These are phyloP conservation scores for Phytophthora kernoviae DNA, from an alignment of 352 stramenopile genomes.

Conservation along the genomic window DNA sequence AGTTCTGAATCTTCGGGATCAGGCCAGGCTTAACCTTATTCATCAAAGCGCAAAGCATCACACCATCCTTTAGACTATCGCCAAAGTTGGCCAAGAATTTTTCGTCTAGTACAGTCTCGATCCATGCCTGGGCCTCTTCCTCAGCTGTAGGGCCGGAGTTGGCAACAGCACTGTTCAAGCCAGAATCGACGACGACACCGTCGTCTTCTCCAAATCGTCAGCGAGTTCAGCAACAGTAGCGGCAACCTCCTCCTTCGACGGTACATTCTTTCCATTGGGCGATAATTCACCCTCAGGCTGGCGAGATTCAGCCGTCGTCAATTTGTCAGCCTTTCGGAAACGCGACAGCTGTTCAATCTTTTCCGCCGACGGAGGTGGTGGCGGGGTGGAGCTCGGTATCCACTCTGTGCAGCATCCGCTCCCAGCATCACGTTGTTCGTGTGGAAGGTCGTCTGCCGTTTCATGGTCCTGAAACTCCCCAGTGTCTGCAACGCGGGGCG, in stretches of 20 bases:
- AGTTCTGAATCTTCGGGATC: conserved; percentile 66
- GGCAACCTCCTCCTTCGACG: conserved; percentile 40
- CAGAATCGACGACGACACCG: conserved; percentile 40
- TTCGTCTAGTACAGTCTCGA: conserved; percentile 73
- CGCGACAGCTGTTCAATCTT: conserved; percentile 73
- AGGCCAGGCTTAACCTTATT: conserved; percentile 74
- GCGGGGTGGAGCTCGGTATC: conserved; percentile 64
- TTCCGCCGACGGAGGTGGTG: conserved; percentile 71
- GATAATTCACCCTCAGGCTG: conserved; percentile 32
- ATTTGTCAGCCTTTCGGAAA: conserved; percentile 48
- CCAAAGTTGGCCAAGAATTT: conserved; percentile 73
- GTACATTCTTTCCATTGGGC: conserved; percentile 21
- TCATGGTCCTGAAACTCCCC: conserved; percentile 77
- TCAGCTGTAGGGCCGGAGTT: conserved; percentile 41
- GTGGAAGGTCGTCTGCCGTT: conserved; percentile 50
- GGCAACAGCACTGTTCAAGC: conserved; percentile 43
- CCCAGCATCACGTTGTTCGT: conserved; percentile 80
- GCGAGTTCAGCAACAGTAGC: conserved; percentile 52
- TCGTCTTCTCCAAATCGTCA: conserved; percentile 47
- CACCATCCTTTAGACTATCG: conserved; percentile 79
- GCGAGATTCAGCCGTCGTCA: conserved; percentile 27
- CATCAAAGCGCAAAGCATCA: conserved; percentile 77
- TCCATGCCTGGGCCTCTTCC: conserved; percentile 79
- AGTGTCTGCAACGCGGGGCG: conserved; percentile 69
- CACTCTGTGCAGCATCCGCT: conserved; percentile 57